Percentiles rank a stretch among this genome's conserved stretches.
Evolutionary conservation across 192 early-diverging fungal species (phyloP).

Genomic region (Entomortierella lignicola): DNA sequence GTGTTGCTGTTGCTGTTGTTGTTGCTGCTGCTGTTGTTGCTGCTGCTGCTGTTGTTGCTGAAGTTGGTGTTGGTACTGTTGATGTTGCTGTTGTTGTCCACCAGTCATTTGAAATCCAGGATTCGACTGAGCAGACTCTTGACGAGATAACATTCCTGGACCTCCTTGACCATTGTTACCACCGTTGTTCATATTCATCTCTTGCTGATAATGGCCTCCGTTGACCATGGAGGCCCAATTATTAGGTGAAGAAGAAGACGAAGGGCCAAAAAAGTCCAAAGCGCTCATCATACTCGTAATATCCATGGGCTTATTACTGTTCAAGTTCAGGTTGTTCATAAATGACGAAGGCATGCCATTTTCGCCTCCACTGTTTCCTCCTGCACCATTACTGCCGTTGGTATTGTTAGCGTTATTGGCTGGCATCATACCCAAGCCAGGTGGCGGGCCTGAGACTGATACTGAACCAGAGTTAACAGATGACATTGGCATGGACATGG

Average conservation of each 20-base stretch:
- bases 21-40: conserved; percentile 24
- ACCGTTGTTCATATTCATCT: conserved; percentile 3
- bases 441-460: conserved; percentile 32
- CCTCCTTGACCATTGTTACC: conserved; percentile 11
- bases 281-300: conserved; percentile 47
- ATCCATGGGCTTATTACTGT: conserved; percentile 32
- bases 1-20: conserved; percentile 11
- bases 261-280: conserved; percentile 39
- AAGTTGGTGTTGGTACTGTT: conserved; percentile 13
- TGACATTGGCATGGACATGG: conserved; percentile 23
- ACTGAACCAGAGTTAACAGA: neutral
- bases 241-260: conserved; percentile 12
- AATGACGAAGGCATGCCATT: neutral
- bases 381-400: neutral
- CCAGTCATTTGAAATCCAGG: conserved; percentile 1
- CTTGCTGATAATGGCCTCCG: conserved; percentile 5
- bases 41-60: conserved; percentile 31
- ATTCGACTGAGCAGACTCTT: conserved; percentile 10
- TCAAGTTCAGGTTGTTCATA: neutral
- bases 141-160: neutral
- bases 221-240: conserved; percentile 25
- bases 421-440: conserved; percentile 24
- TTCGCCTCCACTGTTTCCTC: conserved; percentile 1
- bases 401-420: conserved; percentile 3
- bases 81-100: conserved; percentile 22